These are phyloP conservation scores for Tetracladium setigerum DNA, from an alignment of 495 filamentous ascomycete species.

Conservation along the genomic window DNA sequence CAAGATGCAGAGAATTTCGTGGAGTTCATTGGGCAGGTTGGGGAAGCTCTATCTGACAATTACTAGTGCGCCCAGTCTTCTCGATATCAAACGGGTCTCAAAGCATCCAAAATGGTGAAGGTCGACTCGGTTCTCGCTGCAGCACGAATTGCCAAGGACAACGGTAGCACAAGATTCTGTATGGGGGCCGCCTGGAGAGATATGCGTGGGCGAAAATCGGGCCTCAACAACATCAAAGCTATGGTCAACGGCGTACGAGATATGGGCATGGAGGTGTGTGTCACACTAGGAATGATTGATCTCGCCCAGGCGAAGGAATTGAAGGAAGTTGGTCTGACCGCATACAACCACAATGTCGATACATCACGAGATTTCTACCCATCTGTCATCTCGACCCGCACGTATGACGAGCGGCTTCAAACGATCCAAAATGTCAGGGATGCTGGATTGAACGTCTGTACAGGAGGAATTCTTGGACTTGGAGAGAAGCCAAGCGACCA, in stretches of 20 bases:
- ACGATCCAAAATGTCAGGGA: conserved; percentile 70
- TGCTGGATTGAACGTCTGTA: conserved; percentile 80
- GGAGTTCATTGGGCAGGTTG: too few species aligned
- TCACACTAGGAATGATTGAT: conserved; percentile 86
- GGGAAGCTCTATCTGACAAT: too few species aligned
- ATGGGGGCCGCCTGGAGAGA: conserved; percentile 90
- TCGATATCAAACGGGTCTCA: conserved; percentile 67
- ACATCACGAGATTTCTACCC: conserved; percentile 83
- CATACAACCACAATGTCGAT: conserved; percentile 87
- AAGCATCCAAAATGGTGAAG: conserved; percentile 66
- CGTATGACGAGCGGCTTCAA: conserved; percentile 73
- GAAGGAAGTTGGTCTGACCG: conserved; percentile 73
- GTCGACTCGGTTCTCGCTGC: conserved; percentile 72
- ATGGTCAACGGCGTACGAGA: conserved; percentile 73
- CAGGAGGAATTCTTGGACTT: conserved; percentile 72
- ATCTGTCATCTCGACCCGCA: conserved; percentile 68
- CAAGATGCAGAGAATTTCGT: too few species aligned
- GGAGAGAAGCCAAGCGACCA: conserved; percentile 71
- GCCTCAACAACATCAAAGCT: conserved; percentile 65
- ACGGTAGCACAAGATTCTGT: conserved; percentile 80
- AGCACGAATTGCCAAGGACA: conserved; percentile 65
- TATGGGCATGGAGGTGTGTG: conserved; percentile 80
- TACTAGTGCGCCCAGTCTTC: conserved; percentile 67
- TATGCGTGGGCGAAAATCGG: conserved; percentile 80
- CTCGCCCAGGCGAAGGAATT: conserved; percentile 66